phyloP scores from a whole-genome alignment of 2,329 filamentous ascomycete species.

The Lecanosticta acicola region DNA sequence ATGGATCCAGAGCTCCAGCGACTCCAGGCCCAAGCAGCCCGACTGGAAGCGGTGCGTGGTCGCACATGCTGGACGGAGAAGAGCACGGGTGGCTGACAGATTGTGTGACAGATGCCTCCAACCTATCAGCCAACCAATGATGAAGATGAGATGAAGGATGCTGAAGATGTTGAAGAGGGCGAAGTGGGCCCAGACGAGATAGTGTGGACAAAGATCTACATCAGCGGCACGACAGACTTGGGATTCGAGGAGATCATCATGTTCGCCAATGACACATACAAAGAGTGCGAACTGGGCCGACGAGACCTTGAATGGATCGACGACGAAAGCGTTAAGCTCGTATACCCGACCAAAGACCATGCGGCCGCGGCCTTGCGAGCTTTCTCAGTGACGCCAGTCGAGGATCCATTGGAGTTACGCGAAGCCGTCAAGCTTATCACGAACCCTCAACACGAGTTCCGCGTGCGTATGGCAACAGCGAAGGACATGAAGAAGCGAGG shows the following conservation, averaged over 20 bases:
- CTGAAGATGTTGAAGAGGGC: constrained; percentile 28
- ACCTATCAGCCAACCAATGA: not conserved
- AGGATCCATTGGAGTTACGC: constrained; percentile 54
- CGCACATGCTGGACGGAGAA: not conserved
- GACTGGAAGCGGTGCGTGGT: constrained; percentile 23
- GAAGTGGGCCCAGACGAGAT: constrained; percentile 28
- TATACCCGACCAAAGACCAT: constrained; percentile 58
- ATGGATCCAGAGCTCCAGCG: constrained; percentile 31
- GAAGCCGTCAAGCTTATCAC: constrained; percentile 63
- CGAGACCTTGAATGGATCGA: constrained; percentile 81
- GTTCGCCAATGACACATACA: constrained; percentile 60
- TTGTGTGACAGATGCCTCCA: not conserved
- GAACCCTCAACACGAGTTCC: constrained; percentile 63
- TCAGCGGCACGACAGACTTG: constrained; percentile 76
- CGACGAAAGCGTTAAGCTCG: constrained; percentile 80
- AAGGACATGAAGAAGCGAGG: constrained; percentile 75
- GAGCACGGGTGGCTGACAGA: not conserved
- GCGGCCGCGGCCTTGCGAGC: constrained; percentile 51
- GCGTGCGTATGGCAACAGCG: constrained; percentile 66
- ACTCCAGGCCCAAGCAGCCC: constrained; percentile 28
- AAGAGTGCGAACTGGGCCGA: constrained; percentile 21
- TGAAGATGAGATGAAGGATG: constrained; percentile 12
- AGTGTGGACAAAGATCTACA: constrained; percentile 65
- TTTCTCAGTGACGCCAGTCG: constrained; percentile 38
- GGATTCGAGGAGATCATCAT: constrained; percentile 72